These are phyloP conservation scores for Lasiodiplodia hormozganensis DNA, from an alignment of 2,329 filamentous ascomycete genomes.

Conservation along the genomic window DNA sequence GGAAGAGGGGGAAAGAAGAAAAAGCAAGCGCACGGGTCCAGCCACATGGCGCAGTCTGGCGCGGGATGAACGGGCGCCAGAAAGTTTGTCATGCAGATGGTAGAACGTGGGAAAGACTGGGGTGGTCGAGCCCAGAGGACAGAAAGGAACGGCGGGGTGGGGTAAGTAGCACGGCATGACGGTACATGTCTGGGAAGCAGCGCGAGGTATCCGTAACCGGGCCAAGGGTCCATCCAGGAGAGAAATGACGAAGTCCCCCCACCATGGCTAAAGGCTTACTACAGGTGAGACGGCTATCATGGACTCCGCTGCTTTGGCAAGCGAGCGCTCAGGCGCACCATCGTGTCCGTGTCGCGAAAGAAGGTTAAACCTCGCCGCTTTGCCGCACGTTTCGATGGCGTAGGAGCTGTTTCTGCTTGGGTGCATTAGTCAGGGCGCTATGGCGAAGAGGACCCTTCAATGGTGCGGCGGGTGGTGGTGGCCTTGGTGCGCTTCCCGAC, in stretches of 20 bases:
- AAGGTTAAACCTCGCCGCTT: constrained; percentile 14
- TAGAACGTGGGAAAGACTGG: constrained; percentile 10
- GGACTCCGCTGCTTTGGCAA: constrained; percentile 6
- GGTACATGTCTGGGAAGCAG: background rate
- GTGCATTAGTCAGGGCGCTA: background rate
- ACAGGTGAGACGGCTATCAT: constrained; percentile 1
- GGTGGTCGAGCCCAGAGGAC: background rate
- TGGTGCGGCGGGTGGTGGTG: background rate
- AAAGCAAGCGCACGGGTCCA: background rate
- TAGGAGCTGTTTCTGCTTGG: background rate
- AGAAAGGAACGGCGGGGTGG: background rate
- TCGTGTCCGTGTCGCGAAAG: background rate
- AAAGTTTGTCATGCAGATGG: constrained; percentile 8
- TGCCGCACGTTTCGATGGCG: constrained; percentile 4
- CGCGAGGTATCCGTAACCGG: background rate
- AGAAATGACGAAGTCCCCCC: background rate
- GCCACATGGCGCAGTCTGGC: background rate
- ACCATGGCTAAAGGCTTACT: background rate
- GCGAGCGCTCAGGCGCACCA: constrained; percentile 1
- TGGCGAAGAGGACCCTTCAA: background rate
- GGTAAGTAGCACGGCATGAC: background rate
- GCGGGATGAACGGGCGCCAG: constrained; percentile 13
- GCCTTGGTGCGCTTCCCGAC: background rate
- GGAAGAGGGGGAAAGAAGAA: background rate
- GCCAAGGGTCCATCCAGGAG: constrained; percentile 4